Conservation (phyloP, 2,329 filamentous ascomycete genomes). For the Claviceps paspali region DNA sequence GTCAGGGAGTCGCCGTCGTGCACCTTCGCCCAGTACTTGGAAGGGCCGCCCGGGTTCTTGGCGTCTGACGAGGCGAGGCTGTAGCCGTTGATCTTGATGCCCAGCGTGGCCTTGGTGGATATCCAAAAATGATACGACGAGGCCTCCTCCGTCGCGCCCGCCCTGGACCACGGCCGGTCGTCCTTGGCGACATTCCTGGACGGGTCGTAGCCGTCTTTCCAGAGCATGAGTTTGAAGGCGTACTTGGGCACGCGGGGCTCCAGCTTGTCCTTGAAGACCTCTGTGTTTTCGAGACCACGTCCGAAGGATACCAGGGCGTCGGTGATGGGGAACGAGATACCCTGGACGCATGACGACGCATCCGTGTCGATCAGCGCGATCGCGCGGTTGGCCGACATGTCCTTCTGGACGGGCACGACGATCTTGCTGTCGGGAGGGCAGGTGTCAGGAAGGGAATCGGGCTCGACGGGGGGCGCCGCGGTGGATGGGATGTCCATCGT, state of each 20-base stretch:
- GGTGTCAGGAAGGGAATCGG: constrained; percentile 20
- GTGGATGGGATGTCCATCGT: constrained; percentile 17
- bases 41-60: constrained; percentile 38
- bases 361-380: constrained; percentile 55
- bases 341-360: constrained; percentile 46
- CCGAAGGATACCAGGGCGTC: constrained; percentile 64
- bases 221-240: constrained; percentile 64
- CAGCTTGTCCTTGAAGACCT: constrained; percentile 42
- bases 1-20: constrained; percentile 64
- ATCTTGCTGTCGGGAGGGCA: constrained; percentile 21
- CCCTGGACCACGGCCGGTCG: constrained; percentile 29
- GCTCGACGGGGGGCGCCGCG: constrained; percentile 12
- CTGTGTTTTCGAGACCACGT: constrained; percentile 51
- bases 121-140: constrained; percentile 56
- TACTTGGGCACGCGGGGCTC: constrained; percentile 69
- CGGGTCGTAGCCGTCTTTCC: constrained; percentile 51
- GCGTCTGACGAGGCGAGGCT: constrained; percentile 41
- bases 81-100: constrained; percentile 65
- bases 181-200: constrained; percentile 37
- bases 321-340: constrained; percentile 49
- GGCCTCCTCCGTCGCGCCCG: constrained; percentile 20
- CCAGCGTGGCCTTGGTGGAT: constrained; percentile 61
- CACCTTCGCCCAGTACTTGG: constrained; percentile 49
- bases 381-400: constrained; percentile 22
- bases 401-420: constrained; percentile 19